These are phyloP conservation scores for Hymenoscyphus fraxineus DNA, from an alignment of 2,329 filamentous ascomycete species.

Conservation along the genomic window DNA sequence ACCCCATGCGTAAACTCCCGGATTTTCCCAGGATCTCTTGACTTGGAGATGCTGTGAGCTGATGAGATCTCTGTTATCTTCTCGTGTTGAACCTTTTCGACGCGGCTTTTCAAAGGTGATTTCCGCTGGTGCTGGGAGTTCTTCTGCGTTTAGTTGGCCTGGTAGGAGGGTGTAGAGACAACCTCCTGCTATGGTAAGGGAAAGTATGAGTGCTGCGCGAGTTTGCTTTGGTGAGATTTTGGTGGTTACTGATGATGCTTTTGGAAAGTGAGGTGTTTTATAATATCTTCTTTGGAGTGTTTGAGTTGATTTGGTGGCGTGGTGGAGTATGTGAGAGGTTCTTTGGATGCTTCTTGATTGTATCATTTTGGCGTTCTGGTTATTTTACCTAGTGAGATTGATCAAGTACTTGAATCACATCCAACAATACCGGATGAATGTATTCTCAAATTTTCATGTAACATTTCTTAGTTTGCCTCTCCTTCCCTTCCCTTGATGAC, in stretches of 20 bases:
- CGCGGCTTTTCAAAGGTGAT: conserved; percentile 66
- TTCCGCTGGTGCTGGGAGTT: conserved; percentile 41
- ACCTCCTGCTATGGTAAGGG: conserved; percentile 26
- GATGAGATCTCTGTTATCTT: conserved; percentile 71
- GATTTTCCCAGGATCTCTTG: conserved; percentile 74
- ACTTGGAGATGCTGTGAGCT: conserved; percentile 87
- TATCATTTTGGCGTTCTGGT: conserved; percentile 21
- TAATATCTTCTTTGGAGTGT: conserved; percentile 24
- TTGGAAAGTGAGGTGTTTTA: conserved; percentile 16
- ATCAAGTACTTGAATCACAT: not conserved
- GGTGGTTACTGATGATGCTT: conserved; percentile 16
- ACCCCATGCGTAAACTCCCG: conserved; percentile 92
- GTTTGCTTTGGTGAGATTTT: conserved; percentile 10
- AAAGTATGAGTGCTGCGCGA: conserved; percentile 22
- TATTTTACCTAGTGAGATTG: not conserved
- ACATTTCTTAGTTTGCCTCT: not conserved
- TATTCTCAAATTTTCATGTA: not conserved
- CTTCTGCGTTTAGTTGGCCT: conserved; percentile 29
- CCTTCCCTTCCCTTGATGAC: conserved; percentile 24
- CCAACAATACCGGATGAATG: not conserved
- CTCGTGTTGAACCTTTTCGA: conserved; percentile 54
- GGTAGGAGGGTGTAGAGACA: conserved; percentile 29
- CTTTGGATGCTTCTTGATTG: conserved; percentile 19
- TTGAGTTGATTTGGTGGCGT: conserved; percentile 16
- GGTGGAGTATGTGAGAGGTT: conserved; percentile 16